Conservation (phyloP, 495 filamentous ascomycete species). For the Penicillium macrosclerotiorum region DNA sequence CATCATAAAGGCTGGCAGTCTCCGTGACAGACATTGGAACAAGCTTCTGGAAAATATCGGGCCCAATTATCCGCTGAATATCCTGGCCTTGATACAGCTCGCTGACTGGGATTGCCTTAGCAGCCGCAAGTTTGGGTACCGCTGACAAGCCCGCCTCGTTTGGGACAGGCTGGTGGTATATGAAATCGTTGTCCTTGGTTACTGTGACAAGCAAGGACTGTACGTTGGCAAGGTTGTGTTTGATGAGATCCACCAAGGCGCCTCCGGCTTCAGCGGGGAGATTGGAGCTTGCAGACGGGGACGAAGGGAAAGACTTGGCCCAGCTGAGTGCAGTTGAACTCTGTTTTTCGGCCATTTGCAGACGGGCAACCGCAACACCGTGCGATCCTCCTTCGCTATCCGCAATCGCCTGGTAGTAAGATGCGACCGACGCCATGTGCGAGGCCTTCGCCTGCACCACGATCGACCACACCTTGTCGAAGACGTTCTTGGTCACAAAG, state of each 20-base stretch:
- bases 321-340: slow-evolving; percentile 72
- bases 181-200: slow-evolving; percentile 94
- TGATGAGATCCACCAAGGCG: slow-evolving; percentile 74
- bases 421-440: slow-evolving; percentile 80
- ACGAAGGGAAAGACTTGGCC: slow-evolving; percentile 77
- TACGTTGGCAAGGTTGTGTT: slow-evolving; percentile 74
- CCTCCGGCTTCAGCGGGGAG: slow-evolving; percentile 74
- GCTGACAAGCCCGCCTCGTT: slow-evolving; percentile 74
- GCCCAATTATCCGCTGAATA: slow-evolving; percentile 93
- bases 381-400: slow-evolving; percentile 87
- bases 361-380: slow-evolving; percentile 79
- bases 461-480: slow-evolving; percentile 92
- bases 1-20: slow-evolving; percentile 93
- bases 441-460: slow-evolving; percentile 84
- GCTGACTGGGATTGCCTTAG: slow-evolving; percentile 97
- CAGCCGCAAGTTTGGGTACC: slow-evolving; percentile 88
- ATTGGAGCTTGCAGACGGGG: slow-evolving; percentile 78
- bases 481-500: slow-evolving; percentile 85
- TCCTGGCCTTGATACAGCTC: slow-evolving; percentile 97
- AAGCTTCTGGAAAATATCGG: slow-evolving; percentile 95
- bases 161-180: slow-evolving; percentile 92
- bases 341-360: slow-evolving; percentile 75
- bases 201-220: slow-evolving; percentile 75
- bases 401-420: slow-evolving; percentile 90
- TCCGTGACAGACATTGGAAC: slow-evolving; percentile 96